phyloP scores from a whole-genome alignment of 2,329 filamentous ascomycete genomes.

The Truncatella angustata region DNA sequence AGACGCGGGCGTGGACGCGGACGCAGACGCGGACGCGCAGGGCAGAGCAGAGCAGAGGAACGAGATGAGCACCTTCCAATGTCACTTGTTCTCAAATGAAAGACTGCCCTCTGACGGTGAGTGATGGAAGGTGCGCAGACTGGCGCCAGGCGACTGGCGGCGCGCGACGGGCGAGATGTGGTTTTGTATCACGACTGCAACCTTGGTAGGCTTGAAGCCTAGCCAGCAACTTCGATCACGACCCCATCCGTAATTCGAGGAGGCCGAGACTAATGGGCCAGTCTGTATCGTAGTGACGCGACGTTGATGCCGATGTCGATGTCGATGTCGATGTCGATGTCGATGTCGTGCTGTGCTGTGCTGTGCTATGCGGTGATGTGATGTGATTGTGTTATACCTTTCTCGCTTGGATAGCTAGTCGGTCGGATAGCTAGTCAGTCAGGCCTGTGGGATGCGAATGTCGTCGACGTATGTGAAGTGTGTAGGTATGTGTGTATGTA shows the following conservation, averaged over 20 bases:
- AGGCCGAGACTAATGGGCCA: neutral
- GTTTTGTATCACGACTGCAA: neutral
- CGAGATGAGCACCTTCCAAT: neutral
- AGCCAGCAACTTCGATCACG: slow-evolving; percentile 1
- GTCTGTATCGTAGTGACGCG: neutral
- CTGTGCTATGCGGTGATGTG: too few species aligned
- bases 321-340: neutral
- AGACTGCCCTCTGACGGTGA: too few species aligned
- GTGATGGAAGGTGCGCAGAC: slow-evolving; percentile 1
- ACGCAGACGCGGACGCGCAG: neutral
- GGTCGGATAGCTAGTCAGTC: too few species aligned
- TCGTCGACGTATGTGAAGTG: neutral
- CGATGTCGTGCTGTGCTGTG: too few species aligned
- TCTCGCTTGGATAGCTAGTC: too few species aligned
- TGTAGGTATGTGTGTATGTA: neutral
- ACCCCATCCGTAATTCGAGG: slow-evolving; percentile 3
- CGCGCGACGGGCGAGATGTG: neutral
- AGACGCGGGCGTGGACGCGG: too few species aligned
- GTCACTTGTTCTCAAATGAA: too few species aligned
- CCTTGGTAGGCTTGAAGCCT: slow-evolving; percentile 8
- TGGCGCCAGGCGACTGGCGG: neutral
- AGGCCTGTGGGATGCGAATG: too few species aligned
- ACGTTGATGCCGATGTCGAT: neutral
- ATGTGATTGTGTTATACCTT: too few species aligned
- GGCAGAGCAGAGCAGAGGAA: neutral